Conservation (phyloP, 495 filamentous ascomycete genomes). For the Trichocladium uniseriatum region DNA sequence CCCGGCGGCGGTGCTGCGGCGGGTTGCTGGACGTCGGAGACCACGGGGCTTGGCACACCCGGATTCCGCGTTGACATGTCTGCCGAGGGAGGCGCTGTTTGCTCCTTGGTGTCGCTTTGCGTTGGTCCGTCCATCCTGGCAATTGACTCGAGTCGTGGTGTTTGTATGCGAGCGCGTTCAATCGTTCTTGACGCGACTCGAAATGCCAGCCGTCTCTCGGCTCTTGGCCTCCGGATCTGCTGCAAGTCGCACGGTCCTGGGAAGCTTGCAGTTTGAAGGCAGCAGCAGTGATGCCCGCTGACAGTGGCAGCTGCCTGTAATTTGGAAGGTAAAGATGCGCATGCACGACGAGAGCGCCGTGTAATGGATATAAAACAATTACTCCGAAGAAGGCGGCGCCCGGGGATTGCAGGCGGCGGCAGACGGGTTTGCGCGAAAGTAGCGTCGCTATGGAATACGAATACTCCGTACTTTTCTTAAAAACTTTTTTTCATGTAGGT, state of each 20-base stretch:
- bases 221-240: too few relatives aligned
- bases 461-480: constrained; percentile 2
- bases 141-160: neutral
- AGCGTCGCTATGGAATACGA: neutral
- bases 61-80: neutral
- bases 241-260: neutral
- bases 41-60: constrained; percentile 9
- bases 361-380: too few relatives aligned
- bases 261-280: neutral
- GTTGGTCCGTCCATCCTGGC: neutral
- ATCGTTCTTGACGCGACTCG: too few relatives aligned
- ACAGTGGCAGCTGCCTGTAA: neutral
- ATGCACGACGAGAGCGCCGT: neutral
- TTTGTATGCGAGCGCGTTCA: neutral
- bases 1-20: constrained; percentile 5
- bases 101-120: neutral
- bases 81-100: neutral
- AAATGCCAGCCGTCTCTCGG: too few relatives aligned
- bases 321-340: neutral
- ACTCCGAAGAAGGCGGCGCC: too few relatives aligned
- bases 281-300: constrained; percentile 4
- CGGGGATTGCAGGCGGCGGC: too few relatives aligned
- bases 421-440: neutral
- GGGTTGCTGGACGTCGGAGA: constrained; percentile 2
- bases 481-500: constrained; percentile 11